Conservation (phyloP, 371 early-diverging fungal species). For the Mucor racemosus region DNA sequence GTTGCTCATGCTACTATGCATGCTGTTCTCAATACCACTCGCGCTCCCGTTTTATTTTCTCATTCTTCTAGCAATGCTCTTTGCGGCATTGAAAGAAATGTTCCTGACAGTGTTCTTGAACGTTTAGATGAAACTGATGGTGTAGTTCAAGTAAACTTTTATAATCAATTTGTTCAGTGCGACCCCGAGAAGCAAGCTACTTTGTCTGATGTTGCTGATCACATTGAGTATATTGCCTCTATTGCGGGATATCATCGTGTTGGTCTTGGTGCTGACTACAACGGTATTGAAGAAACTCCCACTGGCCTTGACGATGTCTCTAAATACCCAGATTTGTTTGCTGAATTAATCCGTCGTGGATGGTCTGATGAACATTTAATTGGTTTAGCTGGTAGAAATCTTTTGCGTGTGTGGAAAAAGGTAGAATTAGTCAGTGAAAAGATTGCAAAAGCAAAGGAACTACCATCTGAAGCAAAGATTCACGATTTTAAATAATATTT, state of each 20-base stretch:
- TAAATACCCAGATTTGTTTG: constrained; percentile 67
- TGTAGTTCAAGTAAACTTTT: constrained; percentile 72
- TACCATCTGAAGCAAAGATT: constrained; percentile 42
- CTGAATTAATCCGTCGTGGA: constrained; percentile 63
- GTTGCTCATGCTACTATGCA: constrained; percentile 69
- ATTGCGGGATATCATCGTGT: constrained; percentile 62
- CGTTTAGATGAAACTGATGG: constrained; percentile 61
- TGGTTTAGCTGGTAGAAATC: constrained; percentile 61
- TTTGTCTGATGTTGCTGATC: constrained; percentile 61
- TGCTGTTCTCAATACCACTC: constrained; percentile 55
- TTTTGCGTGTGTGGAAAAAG: constrained; percentile 54
- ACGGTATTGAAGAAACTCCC: constrained; percentile 61
- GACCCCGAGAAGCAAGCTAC: constrained; percentile 48
- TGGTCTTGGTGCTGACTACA: constrained; percentile 72
- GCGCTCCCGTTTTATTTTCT: constrained; percentile 69
- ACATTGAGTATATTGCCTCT: constrained; percentile 60
- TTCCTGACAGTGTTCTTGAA: constrained; percentile 65
- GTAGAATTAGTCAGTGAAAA: constrained; percentile 49
- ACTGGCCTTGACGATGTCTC: constrained; percentile 68
- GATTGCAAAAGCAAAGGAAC: constrained; percentile 26
- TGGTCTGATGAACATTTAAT: constrained; percentile 60
- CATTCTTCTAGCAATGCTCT: constrained; percentile 64
- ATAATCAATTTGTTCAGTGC: constrained; percentile 55
- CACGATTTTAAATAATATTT: constrained; percentile 14
- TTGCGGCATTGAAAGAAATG: constrained; percentile 64